Base-by-base conservation (phyloP, 2,329 filamentous ascomycete genomes). In the Talaromyces sp. region DNA sequence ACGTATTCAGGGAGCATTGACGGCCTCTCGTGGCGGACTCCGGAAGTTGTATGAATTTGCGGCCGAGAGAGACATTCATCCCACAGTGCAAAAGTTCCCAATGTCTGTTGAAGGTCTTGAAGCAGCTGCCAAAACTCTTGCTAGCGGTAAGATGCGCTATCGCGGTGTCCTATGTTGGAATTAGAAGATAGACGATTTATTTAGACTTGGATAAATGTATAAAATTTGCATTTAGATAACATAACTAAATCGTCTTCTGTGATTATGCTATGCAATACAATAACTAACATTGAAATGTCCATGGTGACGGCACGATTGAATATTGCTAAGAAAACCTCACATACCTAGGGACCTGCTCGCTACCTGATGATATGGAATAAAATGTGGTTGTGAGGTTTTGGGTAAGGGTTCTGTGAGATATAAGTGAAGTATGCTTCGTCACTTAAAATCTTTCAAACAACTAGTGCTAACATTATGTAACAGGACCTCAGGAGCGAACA, bases 111-210 rank as follows among this genome's bases (percentile, higher is more conserved):
- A 58, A 5, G 62, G 54, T 31, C 51, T 64, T 27, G 40, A 51
- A 34, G 25, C 53, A 1, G 62, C 62, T 1, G 53, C 43, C 13
- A 17, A 58, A 27, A 58, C 29, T 1, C 53, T 64, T 22, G 36
- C 49, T 1, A 58, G 53, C 10, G 62, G 62, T 19, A 49, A 64
- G 22, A 64, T 64, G 36, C 53, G 62, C 2, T 64, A 64, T 19
- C 49, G 49, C 17, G 49, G 49, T 53, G 49, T 53, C 10, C n/a
- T 53, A n/a, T 31, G 49, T 53, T 53, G 49, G 49, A 53, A 53
- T 31, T 53, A 53, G 25, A 53, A 11, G 13, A 53, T 19, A 29
- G 15, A 53, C 2, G 25, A 53, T 19, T 0, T 29, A 19, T 53
- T 31, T 19, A 19, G 17, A 53, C 7, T 31, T 31, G 5, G 15